Conservation (phyloP, 2,329 filamentous ascomycete genomes). For the Neonectria neomacrospora region DNA sequence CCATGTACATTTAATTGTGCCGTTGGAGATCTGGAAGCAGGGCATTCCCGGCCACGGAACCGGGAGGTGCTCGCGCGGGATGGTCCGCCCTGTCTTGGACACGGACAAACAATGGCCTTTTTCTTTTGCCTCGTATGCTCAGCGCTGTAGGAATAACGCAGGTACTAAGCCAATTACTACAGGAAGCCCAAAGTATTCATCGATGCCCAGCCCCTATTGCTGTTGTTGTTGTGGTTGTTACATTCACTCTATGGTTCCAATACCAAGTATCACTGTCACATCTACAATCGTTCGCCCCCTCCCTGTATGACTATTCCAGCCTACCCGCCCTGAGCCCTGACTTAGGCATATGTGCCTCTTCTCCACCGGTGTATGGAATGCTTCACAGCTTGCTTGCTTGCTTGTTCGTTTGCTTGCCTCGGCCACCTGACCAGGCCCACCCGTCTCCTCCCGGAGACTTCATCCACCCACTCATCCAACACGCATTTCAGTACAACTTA, state of each 20-base stretch:
- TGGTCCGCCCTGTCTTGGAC: slow-evolving; percentile 4
- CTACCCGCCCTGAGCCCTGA: too few relatives aligned
- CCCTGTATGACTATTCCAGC: neutral
- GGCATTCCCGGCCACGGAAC: slow-evolving; percentile 14
- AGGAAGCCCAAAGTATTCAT: neutral
- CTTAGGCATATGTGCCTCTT: too few relatives aligned
- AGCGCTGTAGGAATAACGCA: neutral
- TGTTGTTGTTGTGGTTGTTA: neutral
- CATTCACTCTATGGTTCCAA: neutral
- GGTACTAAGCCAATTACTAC: neutral
- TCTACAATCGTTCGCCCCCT: neutral
- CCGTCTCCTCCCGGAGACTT: neutral
- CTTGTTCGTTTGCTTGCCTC: neutral
- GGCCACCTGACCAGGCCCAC: slow-evolving; percentile 1
- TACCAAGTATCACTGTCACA: neutral
- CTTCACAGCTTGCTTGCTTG: neutral
- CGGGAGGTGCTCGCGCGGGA: slow-evolving; percentile 7
- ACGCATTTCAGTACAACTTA: slow-evolving; percentile 1
- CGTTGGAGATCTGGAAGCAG: neutral
- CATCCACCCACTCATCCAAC: neutral
- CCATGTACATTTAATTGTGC: neutral
- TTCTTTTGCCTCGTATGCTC: neutral
- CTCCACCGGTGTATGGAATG: neutral
- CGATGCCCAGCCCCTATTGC: neutral
- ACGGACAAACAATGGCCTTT: neutral